phyloP scores from a whole-genome alignment of 1,139 yeast genomes.

The Protomyces inouyei region DNA sequence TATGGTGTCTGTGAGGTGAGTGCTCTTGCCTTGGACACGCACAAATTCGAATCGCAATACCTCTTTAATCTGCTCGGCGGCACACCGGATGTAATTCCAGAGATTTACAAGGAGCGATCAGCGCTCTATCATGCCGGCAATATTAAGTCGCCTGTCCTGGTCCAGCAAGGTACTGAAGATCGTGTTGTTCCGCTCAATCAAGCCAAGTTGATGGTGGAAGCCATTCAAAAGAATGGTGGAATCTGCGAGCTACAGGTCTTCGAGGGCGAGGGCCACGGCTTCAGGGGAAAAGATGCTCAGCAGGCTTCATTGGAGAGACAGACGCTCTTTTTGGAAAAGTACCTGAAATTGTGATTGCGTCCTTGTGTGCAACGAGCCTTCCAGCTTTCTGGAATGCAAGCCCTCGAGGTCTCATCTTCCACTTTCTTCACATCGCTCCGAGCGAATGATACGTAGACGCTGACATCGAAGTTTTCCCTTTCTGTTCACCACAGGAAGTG shows the following conservation, averaged over 20 bases:
- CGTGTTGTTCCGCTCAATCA: constrained; percentile 22
- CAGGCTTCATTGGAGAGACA: constrained; percentile 6
- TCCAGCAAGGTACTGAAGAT: constrained; percentile 23
- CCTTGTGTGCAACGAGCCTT: too few species aligned
- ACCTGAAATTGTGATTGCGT: background rate
- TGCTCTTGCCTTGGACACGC: constrained; percentile 17
- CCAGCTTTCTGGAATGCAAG: too few species aligned
- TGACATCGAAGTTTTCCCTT: too few species aligned
- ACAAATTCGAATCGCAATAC: constrained; percentile 25
- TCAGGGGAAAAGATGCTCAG: constrained; percentile 16
- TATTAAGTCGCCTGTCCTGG: constrained; percentile 10
- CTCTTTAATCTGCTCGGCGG: constrained; percentile 23
- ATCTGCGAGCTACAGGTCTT: constrained; percentile 11
- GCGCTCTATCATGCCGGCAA: constrained; percentile 14
- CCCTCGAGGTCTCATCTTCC: too few species aligned
- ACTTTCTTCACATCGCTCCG: too few species aligned
- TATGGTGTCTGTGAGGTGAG: constrained; percentile 18
- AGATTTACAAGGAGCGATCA: constrained; percentile 10
- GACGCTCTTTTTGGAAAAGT: constrained; percentile 9
- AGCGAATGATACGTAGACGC: too few species aligned
- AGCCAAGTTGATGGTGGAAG: constrained; percentile 15
- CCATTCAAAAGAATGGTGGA: constrained; percentile 13
- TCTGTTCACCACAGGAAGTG: too few species aligned
- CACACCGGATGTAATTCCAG: constrained; percentile 18
- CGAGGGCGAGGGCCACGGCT: constrained; percentile 24